phyloP scores from a whole-genome alignment of 805 yeast genomes.

The Schizosaccharomyces cryophilus region DNA sequence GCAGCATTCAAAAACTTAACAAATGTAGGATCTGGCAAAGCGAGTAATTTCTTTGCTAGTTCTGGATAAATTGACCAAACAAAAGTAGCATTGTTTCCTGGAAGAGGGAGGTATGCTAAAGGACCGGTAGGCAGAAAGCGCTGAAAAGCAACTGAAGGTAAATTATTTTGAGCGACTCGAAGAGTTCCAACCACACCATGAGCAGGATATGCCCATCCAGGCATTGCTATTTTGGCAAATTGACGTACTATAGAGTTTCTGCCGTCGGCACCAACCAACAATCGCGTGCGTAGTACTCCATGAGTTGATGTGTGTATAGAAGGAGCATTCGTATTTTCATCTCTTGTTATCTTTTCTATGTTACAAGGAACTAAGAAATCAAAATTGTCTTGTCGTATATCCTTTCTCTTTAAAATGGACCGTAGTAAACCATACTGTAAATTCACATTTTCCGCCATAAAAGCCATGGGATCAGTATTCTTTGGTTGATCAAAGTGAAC shows the following conservation, averaged over 20 bases:
- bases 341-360: background rate
- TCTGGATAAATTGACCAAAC: slow-evolving; percentile 84
- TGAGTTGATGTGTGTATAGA: slow-evolving; percentile 50
- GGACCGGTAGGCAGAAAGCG: slow-evolving; percentile 83
- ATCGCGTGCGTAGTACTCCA: slow-evolving; percentile 20
- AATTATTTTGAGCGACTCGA: slow-evolving; percentile 39
- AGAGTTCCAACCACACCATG: slow-evolving; percentile 87
- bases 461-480: slow-evolving; percentile 24
- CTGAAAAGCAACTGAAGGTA: slow-evolving; percentile 67
- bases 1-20: slow-evolving; percentile 63
- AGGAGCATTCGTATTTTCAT: slow-evolving; percentile 16
- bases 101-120: slow-evolving; percentile 69
- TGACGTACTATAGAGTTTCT: slow-evolving; percentile 76
- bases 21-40: slow-evolving; percentile 37
- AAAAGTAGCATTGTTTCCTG: slow-evolving; percentile 63
- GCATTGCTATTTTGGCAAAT: slow-evolving; percentile 54
- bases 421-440: slow-evolving; percentile 49
- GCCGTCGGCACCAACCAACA: slow-evolving; percentile 70
- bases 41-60: slow-evolving; percentile 35
- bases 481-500: slow-evolving; percentile 44
- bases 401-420: slow-evolving; percentile 17
- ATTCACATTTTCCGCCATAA: slow-evolving; percentile 73
- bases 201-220: slow-evolving; percentile 79
- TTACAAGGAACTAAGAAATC: background rate
- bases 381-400: background rate